Base-by-base conservation (phyloP, 2,329 filamentous ascomycete genomes). In the Chaetomium sp. region DNA sequence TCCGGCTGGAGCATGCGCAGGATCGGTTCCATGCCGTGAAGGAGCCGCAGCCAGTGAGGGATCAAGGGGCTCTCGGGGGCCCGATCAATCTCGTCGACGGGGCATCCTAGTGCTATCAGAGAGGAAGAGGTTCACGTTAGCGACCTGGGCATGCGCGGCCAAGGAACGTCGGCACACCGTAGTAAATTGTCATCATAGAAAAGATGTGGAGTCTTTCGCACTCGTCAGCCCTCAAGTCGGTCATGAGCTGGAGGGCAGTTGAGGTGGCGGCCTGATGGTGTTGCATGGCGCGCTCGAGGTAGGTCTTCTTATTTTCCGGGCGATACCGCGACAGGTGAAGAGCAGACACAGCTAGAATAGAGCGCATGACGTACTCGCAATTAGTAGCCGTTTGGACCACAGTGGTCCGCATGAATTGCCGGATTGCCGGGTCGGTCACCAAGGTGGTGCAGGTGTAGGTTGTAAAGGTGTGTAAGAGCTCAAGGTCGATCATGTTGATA, bases 381-480 rank as follows among this genome's bases (percentile, higher is more conserved):
- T 75, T 68, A 29, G 82, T 78, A 2, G 77, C 81, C 33, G 82
- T 69, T 12, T 77, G 76, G 10, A 81, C 78, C 5, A 79, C 76
- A 60, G 78, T 79, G 12, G 79, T 74, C 10, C 77, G 77, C 77
- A 79, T 82, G 12, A 82, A 73, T 23, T 76, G 74, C 27, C 78
- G 77, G 5, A 81, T 67, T 9, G 73, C 67, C 0, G 77, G 74
- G 56, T 79, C 75, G 10, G 71, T 73, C 4, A 76, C 77, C 16
- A 83, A 70, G 0, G 81, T 82, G 27, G 77, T 74, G 33, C 76
- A 78, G 1, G 82, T 84, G 10, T 78, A 79, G 0, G 77, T 80
- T 47, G 76, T 78, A 67, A 77, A 84, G 69, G 83, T 80, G 66
- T 84, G 80, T 5, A 84, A 72, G 2, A 84, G 75, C 69, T 84